These are phyloP conservation scores for Funneliformis mosseae DNA, from an alignment of 192 early-diverging fungal species.

Conservation along the genomic window DNA sequence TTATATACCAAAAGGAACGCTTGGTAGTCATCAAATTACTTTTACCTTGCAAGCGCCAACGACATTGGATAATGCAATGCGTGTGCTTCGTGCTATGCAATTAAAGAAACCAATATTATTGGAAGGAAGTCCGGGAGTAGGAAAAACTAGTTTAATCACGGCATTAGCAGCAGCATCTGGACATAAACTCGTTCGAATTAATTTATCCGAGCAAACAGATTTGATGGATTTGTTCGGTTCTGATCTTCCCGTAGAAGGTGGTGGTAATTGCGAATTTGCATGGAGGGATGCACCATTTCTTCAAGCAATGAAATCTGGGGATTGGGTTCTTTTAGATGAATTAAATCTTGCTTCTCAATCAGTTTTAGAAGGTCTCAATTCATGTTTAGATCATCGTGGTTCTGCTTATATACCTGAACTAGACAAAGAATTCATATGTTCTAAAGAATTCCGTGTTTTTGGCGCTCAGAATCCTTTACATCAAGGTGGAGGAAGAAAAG, in stretches of 20 bases:
- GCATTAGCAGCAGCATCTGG: conserved; percentile 82
- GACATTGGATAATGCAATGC: conserved; percentile 81
- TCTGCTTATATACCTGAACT: conserved; percentile 96
- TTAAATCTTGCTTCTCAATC: conserved; percentile 98
- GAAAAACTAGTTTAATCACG: conserved; percentile 90
- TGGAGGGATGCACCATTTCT: conserved; percentile 99
- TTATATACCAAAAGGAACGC: conserved; percentile 66
- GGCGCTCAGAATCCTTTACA: conserved; percentile 96
- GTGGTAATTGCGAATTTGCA: conserved; percentile 81
- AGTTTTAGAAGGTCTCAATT: conserved; percentile 98
- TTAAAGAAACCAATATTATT: conserved; percentile 89
- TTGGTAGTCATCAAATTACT: conserved; percentile 51
- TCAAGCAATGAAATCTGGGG: conserved; percentile 91
- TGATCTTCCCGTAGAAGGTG: conserved; percentile 94
- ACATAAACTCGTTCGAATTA: conserved; percentile 88
- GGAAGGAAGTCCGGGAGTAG: conserved; percentile 97
- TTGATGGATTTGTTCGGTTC: conserved; percentile 98
- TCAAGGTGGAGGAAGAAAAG: conserved; percentile 98
- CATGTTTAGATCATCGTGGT: conserved; percentile 96
- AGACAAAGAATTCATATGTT: conserved; percentile 80
- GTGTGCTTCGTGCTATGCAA: conserved; percentile 88
- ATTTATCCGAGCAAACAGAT: conserved; percentile 98
- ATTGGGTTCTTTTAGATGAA: conserved; percentile 98
- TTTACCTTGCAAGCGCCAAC: conserved; percentile 92
- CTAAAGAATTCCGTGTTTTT: conserved; percentile 87